These are phyloP conservation scores for Kodamaea leandrae DNA, from an alignment of 805 yeast genomes.

Conservation along the genomic window DNA sequence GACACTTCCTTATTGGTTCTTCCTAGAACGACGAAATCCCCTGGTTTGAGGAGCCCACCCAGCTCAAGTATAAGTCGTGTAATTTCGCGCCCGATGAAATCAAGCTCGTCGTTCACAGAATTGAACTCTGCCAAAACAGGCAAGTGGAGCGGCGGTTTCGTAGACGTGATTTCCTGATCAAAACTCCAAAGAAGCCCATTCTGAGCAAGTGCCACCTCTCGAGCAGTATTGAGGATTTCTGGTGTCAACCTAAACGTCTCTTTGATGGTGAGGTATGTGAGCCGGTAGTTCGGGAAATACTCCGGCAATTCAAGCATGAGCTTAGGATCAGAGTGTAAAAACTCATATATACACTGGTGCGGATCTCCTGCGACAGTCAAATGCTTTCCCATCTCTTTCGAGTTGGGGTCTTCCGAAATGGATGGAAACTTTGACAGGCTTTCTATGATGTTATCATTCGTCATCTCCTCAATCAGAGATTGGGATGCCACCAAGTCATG, in stretches of 20 bases:
- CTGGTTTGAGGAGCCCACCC: conserved; percentile 40
- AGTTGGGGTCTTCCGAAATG: conserved; percentile 26
- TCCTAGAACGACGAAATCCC: conserved; percentile 54
- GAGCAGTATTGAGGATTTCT: conserved; percentile 48
- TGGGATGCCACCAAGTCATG: too few species aligned
- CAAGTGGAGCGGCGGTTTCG: conserved; percentile 17
- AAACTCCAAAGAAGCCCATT: conserved; percentile 5
- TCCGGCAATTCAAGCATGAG: conserved; percentile 27
- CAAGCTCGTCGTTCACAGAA: conserved; percentile 34
- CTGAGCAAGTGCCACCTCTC: conserved; percentile 18
- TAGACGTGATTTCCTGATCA: conserved; percentile 11
- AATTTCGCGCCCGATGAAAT: conserved; percentile 47
- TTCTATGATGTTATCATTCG: too few species aligned
- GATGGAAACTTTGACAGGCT: too few species aligned
- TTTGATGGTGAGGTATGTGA: conserved; percentile 34
- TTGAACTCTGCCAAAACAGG: conserved; percentile 23
- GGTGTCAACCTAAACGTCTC: conserved; percentile 65
- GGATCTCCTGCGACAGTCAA: conserved; percentile 70
- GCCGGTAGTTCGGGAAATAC: conserved; percentile 19
- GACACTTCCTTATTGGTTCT: conserved; percentile 51
- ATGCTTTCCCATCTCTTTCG: conserved; percentile 35
- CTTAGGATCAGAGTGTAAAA: conserved; percentile 51
- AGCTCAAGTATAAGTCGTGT: conserved; percentile 38
- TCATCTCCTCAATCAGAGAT: too few species aligned
- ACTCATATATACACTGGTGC: conserved; percentile 66